Percentiles rank a stretch among this genome's conserved stretches.
Conservation (phyloP, 1,139 yeast genomes). For the Yamadazyma trypodendri region DNA sequence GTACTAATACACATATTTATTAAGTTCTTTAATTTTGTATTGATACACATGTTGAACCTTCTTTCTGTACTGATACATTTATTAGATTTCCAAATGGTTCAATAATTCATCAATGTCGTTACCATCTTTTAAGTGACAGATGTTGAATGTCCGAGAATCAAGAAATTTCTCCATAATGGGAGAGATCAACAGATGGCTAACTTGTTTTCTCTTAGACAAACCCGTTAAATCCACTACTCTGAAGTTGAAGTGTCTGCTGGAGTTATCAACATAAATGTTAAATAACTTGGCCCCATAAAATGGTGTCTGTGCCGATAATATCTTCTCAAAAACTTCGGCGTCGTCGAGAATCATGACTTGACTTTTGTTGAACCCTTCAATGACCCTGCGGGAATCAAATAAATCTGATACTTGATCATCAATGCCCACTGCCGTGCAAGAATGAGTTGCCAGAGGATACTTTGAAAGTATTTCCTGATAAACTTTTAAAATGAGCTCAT, state of each 20-base stretch:
- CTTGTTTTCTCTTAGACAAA: constrained; percentile 3
- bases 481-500: constrained; percentile 8
- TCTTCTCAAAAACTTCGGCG: constrained; percentile 10
- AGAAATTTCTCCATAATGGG: constrained; percentile 1
- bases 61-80: no score
- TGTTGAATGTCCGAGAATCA: constrained; percentile 5
- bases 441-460: constrained; percentile 16
- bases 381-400: constrained; percentile 12
- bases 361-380: constrained; percentile 5
- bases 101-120: constrained; percentile 5
- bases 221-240: constrained; percentile 7
- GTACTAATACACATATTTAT: no score
- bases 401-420: constrained; percentile 9
- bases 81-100: constrained; percentile 2
- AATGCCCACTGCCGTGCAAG: constrained; percentile 18
- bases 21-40: constrained; percentile 3
- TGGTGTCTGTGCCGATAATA: constrained; percentile 4
- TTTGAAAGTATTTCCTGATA: constrained; percentile 5
- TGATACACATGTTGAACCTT: no score
- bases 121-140: constrained; percentile 5
- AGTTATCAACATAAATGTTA: constrained; percentile 2
- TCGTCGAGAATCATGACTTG: constrained; percentile 18
- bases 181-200: not conserved
- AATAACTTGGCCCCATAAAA: constrained; percentile 6
- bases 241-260: not conserved